Evolutionary conservation across 163 green algal genomes (phyloP).

Genomic region (Smithsoniella earleae): DNA sequence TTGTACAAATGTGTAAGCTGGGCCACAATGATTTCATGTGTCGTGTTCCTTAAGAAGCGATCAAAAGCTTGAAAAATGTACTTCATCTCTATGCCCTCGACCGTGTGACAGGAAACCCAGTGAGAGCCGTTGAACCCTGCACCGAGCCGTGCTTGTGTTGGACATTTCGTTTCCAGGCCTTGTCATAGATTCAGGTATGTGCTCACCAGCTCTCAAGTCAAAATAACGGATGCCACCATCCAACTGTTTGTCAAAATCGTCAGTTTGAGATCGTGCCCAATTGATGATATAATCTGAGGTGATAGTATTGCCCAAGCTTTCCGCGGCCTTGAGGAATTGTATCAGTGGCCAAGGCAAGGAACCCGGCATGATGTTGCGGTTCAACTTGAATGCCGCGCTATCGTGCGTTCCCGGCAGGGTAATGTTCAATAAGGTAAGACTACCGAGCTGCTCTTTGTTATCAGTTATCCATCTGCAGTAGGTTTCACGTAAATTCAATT

Average conservation of each 20-base stretch:
- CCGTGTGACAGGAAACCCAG: conserved; percentile 24
- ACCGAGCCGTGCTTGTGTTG: not conserved
- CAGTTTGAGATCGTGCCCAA: not conserved
- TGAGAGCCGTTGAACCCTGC: conserved; percentile 12
- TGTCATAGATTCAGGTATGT: not conserved
- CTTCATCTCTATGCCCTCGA: not conserved
- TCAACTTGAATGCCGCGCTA: not conserved
- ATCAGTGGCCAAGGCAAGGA: not conserved
- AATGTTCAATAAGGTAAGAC: conserved; percentile 8
- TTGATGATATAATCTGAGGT: conserved; percentile 10
- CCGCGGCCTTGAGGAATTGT: not conserved
- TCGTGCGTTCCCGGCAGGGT: conserved; percentile 20
- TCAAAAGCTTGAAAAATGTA: conserved; percentile 5
- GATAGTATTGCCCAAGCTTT: not conserved
- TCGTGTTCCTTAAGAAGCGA: not conserved
- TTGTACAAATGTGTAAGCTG: conserved; percentile 17
- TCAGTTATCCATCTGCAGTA: no score
- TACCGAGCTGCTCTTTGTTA: no score
- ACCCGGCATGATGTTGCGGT: conserved; percentile 16
- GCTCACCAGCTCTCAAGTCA: conserved; percentile 1
- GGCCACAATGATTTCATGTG: not conserved
- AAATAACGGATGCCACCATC: not conserved
- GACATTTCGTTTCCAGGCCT: not conserved
- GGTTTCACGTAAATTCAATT: no score
- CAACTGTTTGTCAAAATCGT: not conserved